Base-by-base conservation (phyloP, 163 green algal genomes). In the Chloroidium sp. region DNA sequence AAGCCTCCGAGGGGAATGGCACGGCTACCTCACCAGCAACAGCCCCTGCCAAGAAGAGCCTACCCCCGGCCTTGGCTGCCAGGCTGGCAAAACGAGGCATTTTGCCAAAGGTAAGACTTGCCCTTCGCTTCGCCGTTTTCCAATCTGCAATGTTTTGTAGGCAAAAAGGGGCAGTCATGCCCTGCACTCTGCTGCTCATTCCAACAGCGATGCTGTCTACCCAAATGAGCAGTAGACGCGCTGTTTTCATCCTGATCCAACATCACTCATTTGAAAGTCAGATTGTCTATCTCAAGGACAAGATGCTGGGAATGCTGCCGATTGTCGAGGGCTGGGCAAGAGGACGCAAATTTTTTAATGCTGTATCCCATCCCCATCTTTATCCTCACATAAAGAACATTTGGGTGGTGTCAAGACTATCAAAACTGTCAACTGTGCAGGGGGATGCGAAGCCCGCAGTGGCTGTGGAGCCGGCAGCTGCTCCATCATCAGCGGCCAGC, bases 11-110 rank as follows among this genome's bases (percentile, higher is more conserved):
- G 64, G 36, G 36, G 68, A 59, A 69, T 72, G 64, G 64, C 64
- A 72, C 64, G 64, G 59, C 61, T 69, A 75, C 58, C 2, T 1
- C 76, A 62, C 0, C 78, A 82, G 72, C 8, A 67, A 62, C 69
- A 75, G 75, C 77, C 60, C 6, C 72, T 1, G 76, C 62, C 62
- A 80, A 86, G 77, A 84, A 86, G 69, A 74, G 88, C 14, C 87
- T 96, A 36, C 92, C 92, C 2, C 83, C 91, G 0, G 87, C 89
- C 14, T 86, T 96, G 61, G 80, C 80, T 1, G 88, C 87, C 0
- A 84, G 92, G 1, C 89, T 96, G 10, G 83, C 85, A 4, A 88
- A 85, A 0, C 78, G 89, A 0, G 92, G 92, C 75, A 90, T 96
- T 14, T 58, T 95, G 12, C 82, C 82, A 4, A 83, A 88, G 69